These are phyloP conservation scores for Sporothrix brunneoviolacea DNA, from an alignment of 2,329 filamentous ascomycete species.

Conservation along the genomic window DNA sequence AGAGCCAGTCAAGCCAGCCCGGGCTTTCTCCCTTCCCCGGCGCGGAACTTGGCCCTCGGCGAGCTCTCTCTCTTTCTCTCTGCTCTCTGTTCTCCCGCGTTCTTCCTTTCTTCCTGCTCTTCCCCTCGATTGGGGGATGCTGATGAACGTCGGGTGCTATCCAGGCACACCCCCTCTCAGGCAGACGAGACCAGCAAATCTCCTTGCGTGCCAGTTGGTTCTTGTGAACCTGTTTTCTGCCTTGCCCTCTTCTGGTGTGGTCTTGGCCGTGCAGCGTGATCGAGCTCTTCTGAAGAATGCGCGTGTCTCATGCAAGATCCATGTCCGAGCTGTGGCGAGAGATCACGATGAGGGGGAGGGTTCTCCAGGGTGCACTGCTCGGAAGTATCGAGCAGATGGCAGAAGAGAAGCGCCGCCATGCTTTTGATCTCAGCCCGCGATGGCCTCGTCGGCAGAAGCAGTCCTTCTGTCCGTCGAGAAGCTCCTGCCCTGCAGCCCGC, in stretches of 20 bases:
- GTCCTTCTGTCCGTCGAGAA: background rate
- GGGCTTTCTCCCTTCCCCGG: background rate
- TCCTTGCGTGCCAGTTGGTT: constrained; percentile 18
- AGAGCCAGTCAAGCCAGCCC: background rate
- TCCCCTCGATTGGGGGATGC: too few relatives aligned
- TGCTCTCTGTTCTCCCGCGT: background rate
- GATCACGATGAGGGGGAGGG: background rate
- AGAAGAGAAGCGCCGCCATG: too few relatives aligned
- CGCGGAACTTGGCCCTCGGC: background rate
- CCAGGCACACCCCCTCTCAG: background rate
- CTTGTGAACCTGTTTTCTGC: background rate
- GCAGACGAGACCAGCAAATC: constrained; percentile 8
- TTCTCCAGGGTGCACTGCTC: too few relatives aligned
- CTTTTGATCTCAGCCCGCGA: too few relatives aligned
- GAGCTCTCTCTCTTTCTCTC: background rate
- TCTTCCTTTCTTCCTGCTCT: background rate
- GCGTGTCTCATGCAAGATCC: constrained; percentile 6
- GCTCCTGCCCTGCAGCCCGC: too few relatives aligned
- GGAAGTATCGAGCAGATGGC: too few relatives aligned
- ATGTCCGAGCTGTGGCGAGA: background rate
- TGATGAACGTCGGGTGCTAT: background rate
- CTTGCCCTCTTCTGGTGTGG: background rate
- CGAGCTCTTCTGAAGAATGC: constrained; percentile 11
- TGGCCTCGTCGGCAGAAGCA: too few relatives aligned
- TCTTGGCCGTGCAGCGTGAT: background rate